Evolutionary conservation across 768 basidiomycete genomes (phyloP), one percentile per base, ranked within the genome.

Genomic region (Rubroboletus pulcherrimus): DNA sequence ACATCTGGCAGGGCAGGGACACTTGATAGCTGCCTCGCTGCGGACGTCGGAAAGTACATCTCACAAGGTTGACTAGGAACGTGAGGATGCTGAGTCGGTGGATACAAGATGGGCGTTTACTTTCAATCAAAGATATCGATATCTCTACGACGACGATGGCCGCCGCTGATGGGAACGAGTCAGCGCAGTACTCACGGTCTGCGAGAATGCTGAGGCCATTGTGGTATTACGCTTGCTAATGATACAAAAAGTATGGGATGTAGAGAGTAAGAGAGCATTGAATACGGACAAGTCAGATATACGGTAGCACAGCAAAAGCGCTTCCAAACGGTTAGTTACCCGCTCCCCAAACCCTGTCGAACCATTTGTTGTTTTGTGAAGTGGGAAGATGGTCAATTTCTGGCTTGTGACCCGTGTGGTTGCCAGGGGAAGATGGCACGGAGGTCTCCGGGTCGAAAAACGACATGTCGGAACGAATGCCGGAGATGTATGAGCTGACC

Each of bases 11-110:
- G 74, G n/a, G 82, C 77, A 35, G 90, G 89, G 21, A 79, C 78
- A 17, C 83, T 83, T 17, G 85, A 85, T 40, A 93, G 78, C 66
- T 84, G 88, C 64, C 81, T 77, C 30, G 91, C 88, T 41, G 88
- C 83, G 35, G 87, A 83, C 26, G 88, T 92, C 55, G 89, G 91
- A 72, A 93, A 93, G 74, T 92, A 93, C 91, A 93, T 93, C 7
- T 41, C 19, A 24, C 50, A 29, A 50, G 31, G 38, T 48, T 24
- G 42, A 46, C 39, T 31, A 5, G 41, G 26, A 51, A 37, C 49
- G 46, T 47, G 39, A 33, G n/a, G 26, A 17, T 30, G 35, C 15
- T 34, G 21, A 21, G 41, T 34, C 5, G 8, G 19, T 24, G 17
- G 30, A 35, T 21, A 26, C 15, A 3, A 35, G 49, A 48, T 37